Percentiles rank a stretch among this genome's conserved stretches.
These are phyloP conservation scores for Limnomonas spitsbergensis DNA, from an alignment of 139 green algal species.

Conservation along the genomic window DNA sequence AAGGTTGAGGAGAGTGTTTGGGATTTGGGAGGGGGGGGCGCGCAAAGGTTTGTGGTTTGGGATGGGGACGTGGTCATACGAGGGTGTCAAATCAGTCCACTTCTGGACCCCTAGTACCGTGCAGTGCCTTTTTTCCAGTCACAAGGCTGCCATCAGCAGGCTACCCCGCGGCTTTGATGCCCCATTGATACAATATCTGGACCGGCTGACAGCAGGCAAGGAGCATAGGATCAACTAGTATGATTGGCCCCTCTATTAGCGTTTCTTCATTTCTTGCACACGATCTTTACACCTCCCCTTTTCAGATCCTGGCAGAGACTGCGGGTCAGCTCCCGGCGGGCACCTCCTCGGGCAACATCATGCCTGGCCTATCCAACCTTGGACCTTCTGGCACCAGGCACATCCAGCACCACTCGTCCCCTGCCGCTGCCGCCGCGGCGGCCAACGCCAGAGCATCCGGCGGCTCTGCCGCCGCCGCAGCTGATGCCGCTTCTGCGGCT, in stretches of 20 bases:
- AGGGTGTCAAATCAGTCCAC: too few species aligned
- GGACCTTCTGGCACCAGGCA: neutral
- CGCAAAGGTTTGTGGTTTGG: too few species aligned
- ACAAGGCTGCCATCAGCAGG: too few species aligned
- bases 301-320: slow-evolving; percentile 41
- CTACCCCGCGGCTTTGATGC: too few species aligned
- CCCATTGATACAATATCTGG: too few species aligned
- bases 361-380: slow-evolving; percentile 21
- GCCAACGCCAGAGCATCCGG: neutral
- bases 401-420: slow-evolving; percentile 1
- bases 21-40: too few species aligned
- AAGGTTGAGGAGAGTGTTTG: neutral
- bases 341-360: slow-evolving; percentile 20
- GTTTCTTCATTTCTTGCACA: too few species aligned
- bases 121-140: too few species aligned
- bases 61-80: too few species aligned
- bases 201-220: too few species aligned
- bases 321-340: slow-evolving; percentile 29
- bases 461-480: neutral
- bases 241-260: too few species aligned
- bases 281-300: neutral
- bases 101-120: too few species aligned
- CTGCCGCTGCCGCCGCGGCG: neutral
- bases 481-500: neutral
- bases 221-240: neutral